Evolutionary conservation across 2,329 filamentous ascomycete genomes (phyloP).

Genomic region (Colletotrichum karsti): DNA sequence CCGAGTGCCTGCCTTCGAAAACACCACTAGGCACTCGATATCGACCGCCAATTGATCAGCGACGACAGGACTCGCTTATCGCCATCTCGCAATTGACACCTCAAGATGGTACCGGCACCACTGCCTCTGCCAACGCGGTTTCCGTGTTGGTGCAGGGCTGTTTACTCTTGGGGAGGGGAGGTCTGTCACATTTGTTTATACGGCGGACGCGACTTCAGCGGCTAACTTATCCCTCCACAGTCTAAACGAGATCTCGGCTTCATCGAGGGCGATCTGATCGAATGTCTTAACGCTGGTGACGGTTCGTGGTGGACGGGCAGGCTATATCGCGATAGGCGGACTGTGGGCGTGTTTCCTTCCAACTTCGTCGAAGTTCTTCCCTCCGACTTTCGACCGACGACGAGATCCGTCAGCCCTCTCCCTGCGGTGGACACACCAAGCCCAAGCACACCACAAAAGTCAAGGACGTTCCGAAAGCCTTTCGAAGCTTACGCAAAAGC

Average conservation of each 20-base stretch:
- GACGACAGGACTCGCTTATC: neutral
- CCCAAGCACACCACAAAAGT: constrained; percentile 65
- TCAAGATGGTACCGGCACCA: constrained; percentile 62
- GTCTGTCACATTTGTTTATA: constrained; percentile 43
- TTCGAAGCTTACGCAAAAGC: constrained; percentile 74
- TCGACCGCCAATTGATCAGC: neutral
- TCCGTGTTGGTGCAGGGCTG: constrained; percentile 89
- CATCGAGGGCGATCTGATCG: constrained; percentile 96
- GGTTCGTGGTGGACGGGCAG: constrained; percentile 99
- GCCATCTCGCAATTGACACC: neutral
- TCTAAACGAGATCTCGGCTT: constrained; percentile 95
- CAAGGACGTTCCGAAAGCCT: constrained; percentile 71
- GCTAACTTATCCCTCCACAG: constrained; percentile 48
- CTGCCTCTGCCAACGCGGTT: constrained; percentile 78
- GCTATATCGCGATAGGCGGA: constrained; percentile 86
- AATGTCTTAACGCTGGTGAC: constrained; percentile 97
- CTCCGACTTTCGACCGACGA: constrained; percentile 82
- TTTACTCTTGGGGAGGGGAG: constrained; percentile 95
- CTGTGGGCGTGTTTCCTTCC: constrained; percentile 92
- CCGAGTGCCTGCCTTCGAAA: constrained; percentile 9
- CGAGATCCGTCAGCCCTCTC: constrained; percentile 68
- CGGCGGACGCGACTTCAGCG: neutral
- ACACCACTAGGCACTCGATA: constrained; percentile 12
- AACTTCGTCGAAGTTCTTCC: constrained; percentile 96
- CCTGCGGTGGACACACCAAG: constrained; percentile 61